Percentiles rank a stretch among this genome's conserved stretches.
Evolutionary conservation across 495 filamentous ascomycete species (phyloP).

Genomic region (Staphylotrichum tortipilum): DNA sequence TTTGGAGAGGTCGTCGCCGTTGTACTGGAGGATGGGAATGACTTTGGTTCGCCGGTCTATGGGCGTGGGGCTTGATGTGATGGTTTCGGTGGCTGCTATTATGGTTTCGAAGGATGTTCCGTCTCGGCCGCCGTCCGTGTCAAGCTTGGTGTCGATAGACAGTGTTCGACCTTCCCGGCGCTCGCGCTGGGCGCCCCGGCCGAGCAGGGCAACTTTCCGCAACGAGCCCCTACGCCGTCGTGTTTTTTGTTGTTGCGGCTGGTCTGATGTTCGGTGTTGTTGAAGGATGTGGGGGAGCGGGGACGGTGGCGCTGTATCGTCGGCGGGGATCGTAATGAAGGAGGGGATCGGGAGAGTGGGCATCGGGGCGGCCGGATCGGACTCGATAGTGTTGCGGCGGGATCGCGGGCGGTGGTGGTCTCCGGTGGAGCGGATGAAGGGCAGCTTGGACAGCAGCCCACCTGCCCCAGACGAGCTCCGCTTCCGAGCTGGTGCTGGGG

Average conservation of each 20-base stretch:
- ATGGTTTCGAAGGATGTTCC: neutral
- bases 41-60: neutral
- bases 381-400: slow-evolving; percentile 32
- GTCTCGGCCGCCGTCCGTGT: slow-evolving; percentile 6
- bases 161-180: slow-evolving; percentile 40
- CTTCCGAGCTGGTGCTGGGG: slow-evolving; percentile 18
- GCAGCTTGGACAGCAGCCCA: slow-evolving; percentile 52
- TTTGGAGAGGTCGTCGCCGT: slow-evolving; percentile 2
- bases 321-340: slow-evolving; percentile 21
- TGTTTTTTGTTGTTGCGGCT: slow-evolving; percentile 55
- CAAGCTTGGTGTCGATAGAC: slow-evolving; percentile 38
- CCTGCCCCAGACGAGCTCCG: slow-evolving; percentile 33
- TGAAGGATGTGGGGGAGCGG: slow-evolving; percentile 34
- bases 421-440: slow-evolving; percentile 49
- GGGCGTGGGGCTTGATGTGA: slow-evolving; percentile 1
- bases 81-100: slow-evolving; percentile 8
- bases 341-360: slow-evolving; percentile 21
- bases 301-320: slow-evolving; percentile 13
- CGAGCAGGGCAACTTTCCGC: slow-evolving; percentile 70
- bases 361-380: slow-evolving; percentile 13
- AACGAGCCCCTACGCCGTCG: slow-evolving; percentile 70
- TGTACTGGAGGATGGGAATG: neutral
- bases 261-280: slow-evolving; percentile 40
- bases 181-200: slow-evolving; percentile 55
- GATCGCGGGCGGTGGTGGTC: slow-evolving; percentile 36